A percentile compares a stretch with the other conserved stretches of the same genome.
Evolutionary conservation across 2,329 filamentous ascomycete genomes (phyloP).

Genomic region (Fusarium abutilonis): DNA sequence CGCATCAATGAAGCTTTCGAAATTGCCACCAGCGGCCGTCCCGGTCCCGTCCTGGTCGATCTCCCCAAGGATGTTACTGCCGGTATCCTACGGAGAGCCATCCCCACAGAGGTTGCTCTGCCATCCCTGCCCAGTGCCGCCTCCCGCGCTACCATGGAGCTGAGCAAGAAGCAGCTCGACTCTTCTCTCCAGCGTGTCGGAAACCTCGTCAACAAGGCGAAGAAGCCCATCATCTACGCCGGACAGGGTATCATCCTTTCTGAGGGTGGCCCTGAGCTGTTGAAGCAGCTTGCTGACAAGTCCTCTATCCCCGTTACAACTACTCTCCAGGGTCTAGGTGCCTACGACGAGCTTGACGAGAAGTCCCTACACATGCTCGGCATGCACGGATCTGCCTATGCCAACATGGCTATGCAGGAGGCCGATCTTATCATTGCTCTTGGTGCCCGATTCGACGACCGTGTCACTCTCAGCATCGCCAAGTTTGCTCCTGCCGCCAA

Average conservation of each 20-base stretch:
- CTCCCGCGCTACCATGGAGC: constrained; percentile 76
- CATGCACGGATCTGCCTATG: constrained; percentile 97
- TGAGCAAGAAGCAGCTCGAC: constrained; percentile 77
- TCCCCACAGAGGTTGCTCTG: constrained; percentile 77
- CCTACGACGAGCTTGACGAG: constrained; percentile 89
- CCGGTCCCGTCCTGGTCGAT: constrained; percentile 94
- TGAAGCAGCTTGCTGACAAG: constrained; percentile 91
- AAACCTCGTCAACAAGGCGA: constrained; percentile 82
- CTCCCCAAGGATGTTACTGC: constrained; percentile 96
- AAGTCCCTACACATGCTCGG: constrained; percentile 98
- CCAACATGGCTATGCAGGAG: constrained; percentile 98
- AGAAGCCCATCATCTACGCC: constrained; percentile 95
- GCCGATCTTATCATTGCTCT: constrained; percentile 95
- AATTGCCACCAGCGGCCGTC: constrained; percentile 93
- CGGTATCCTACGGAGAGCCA: constrained; percentile 81
- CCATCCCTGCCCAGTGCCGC: constrained; percentile 88
- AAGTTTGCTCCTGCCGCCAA: constrained; percentile 93
- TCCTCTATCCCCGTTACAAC: constrained; percentile 93
- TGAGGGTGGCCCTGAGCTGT: constrained; percentile 79
- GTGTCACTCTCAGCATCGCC: constrained; percentile 81
- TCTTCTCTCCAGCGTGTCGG: constrained; percentile 80
- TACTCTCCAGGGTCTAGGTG: constrained; percentile 91
- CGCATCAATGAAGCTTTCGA: constrained; percentile 98
- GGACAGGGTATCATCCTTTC: constrained; percentile 87
- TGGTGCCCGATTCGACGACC: constrained; percentile 94